Percentiles rank a stretch among this genome's conserved stretches.
Conservation (phyloP, 2,329 filamentous ascomycete genomes). For the Aspergillus awamori region DNA sequence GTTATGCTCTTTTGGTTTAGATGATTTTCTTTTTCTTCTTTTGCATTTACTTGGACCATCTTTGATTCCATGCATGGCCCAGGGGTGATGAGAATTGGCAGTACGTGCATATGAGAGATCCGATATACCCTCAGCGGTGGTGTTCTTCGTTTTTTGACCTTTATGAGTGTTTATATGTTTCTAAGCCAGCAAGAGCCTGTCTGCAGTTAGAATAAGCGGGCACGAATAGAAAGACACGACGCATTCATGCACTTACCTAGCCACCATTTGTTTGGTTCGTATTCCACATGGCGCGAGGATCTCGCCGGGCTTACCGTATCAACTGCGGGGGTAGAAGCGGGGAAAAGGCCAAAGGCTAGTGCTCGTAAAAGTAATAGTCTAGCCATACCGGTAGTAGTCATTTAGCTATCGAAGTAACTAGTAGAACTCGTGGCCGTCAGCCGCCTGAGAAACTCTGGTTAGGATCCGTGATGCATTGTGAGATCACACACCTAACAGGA, state of each 20-base stretch:
- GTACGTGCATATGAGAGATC: slow-evolving; percentile 5
- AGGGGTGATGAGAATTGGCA: neutral
- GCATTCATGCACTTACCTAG: neutral
- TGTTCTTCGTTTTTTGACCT: neutral
- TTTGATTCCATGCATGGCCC: slow-evolving; percentile 7
- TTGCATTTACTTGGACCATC: neutral
- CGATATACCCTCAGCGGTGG: neutral
- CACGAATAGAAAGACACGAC: neutral
- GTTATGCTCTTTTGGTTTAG: slow-evolving; percentile 17
- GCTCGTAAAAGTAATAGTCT: too few species aligned
- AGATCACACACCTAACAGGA: neutral
- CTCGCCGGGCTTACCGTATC: neutral
- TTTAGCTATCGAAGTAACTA: too few species aligned
- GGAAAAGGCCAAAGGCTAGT: too few species aligned
- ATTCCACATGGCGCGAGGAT: slow-evolving; percentile 1
- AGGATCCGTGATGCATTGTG: neutral
- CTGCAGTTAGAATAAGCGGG: slow-evolving; percentile 2
- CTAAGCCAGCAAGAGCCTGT: neutral
- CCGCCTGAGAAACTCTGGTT: neutral
- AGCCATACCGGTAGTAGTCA: too few species aligned
- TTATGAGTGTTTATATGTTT: too few species aligned
- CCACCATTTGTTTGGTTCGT: neutral
- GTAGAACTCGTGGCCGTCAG: neutral
- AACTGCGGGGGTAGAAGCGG: too few species aligned
- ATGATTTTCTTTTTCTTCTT: slow-evolving; percentile 5